phyloP scores from a whole-genome alignment of 306 rosid genomes.

The Heteromeles arbutifolia region DNA sequence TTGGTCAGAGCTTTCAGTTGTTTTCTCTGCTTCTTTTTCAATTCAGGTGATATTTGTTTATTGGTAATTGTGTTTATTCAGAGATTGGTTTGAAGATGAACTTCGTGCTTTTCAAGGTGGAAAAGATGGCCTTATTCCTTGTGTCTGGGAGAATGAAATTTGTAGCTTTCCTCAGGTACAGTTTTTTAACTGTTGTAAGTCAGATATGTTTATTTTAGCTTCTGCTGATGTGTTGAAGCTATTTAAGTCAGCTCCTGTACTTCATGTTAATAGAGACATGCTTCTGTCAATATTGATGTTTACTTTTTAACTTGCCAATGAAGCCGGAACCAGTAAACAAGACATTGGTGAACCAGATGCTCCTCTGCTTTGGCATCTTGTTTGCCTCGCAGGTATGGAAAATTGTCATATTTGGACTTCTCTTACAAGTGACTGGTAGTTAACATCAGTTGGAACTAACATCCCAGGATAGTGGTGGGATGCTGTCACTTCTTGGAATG shows the following conservation, averaged over 20 bases:
- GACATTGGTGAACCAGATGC: constrained; percentile 97
- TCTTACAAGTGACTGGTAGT: constrained; percentile 7
- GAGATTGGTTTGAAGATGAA: constrained; percentile 99
- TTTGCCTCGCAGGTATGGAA: constrained; percentile 89
- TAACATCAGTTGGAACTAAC: constrained; percentile 26
- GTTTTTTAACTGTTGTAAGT: neutral
- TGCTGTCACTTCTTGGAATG: constrained; percentile 77
- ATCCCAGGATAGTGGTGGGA: constrained; percentile 76
- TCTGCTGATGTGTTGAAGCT: neutral
- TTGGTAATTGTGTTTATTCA: constrained; percentile 24
- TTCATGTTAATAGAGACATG: neutral
- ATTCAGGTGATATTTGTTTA: constrained; percentile 7
- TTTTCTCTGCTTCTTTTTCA: neutral
- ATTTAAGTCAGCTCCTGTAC: neutral
- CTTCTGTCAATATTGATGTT: neutral
- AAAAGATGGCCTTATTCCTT: constrained; percentile 81
- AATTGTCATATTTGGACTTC: constrained; percentile 13
- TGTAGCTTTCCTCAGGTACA: constrained; percentile 90
- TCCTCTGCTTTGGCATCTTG: constrained; percentile 71
- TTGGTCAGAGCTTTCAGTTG: neutral
- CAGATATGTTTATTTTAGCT: neutral
- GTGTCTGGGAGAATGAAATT: constrained; percentile 83
- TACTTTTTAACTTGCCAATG: constrained; percentile 35
- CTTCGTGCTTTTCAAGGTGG: constrained; percentile 98
- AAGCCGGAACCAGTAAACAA: constrained; percentile 95